Conservation (phyloP, 2,329 filamentous ascomycete genomes). For the Mycosphaerella sp. region DNA sequence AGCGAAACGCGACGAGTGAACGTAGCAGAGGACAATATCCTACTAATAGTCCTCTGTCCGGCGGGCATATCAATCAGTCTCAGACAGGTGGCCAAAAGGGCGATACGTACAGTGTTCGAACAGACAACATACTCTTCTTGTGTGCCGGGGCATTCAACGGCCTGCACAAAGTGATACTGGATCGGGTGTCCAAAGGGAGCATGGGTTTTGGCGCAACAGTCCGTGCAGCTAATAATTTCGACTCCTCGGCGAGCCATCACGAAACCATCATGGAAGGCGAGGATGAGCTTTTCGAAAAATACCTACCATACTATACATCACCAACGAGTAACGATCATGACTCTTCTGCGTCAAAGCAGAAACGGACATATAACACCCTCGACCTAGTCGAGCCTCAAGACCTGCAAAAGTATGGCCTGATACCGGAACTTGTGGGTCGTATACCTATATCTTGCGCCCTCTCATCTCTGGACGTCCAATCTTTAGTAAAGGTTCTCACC, state of each 20-base stretch:
- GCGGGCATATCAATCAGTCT: constrained; percentile 29
- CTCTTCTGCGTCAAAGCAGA: constrained; percentile 5
- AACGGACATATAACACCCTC: constrained; percentile 65
- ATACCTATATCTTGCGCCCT: constrained; percentile 86
- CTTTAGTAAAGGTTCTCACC: constrained; percentile 79
- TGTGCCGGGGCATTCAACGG: constrained; percentile 94
- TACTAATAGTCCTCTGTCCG: constrained; percentile 35
- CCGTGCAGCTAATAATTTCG: constrained; percentile 40
- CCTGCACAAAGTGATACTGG: constrained; percentile 77
- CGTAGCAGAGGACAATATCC: constrained; percentile 23
- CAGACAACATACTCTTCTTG: constrained; percentile 94
- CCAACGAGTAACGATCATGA: constrained; percentile 31
- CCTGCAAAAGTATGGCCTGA: constrained; percentile 61
- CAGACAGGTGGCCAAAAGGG: constrained; percentile 39
- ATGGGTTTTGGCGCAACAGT: constrained; percentile 90
- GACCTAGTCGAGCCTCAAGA: constrained; percentile 69
- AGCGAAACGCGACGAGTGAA: constrained; percentile 40
- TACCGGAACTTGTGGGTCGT: constrained; percentile 91
- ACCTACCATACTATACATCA: constrained; percentile 47
- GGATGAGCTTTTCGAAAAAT: constrained; percentile 44
- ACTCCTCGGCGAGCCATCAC: constrained; percentile 38
- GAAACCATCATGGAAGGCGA: constrained; percentile 56
- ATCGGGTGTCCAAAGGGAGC: constrained; percentile 76
- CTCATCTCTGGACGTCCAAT: constrained; percentile 60
- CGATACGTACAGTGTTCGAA: constrained; percentile 69